These are phyloP conservation scores for Amaranthus hypochondriacus DNA, from an alignment of 148 eudicot genomes.

Conservation along the genomic window DNA sequence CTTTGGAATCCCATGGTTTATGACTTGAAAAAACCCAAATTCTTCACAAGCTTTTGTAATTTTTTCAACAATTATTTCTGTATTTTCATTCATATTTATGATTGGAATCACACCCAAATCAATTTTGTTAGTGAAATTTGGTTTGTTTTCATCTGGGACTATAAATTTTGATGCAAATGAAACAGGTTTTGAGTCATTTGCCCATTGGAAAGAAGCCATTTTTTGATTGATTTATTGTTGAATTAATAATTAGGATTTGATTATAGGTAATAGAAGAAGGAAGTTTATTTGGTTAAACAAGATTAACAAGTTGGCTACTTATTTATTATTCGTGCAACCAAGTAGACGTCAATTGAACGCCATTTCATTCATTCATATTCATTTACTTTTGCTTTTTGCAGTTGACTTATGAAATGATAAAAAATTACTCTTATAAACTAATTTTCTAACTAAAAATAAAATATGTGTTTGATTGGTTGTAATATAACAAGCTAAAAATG, in stretches of 20 bases:
- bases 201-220: constrained; percentile 23
- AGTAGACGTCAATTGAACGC: background rate
- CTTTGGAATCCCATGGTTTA: constrained; percentile 33
- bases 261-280: background rate
- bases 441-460: no score
- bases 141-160: constrained; percentile 26
- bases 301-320: background rate
- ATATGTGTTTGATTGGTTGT: no score
- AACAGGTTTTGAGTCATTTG: constrained; percentile 20
- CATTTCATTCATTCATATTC: no score
- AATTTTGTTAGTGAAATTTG: constrained; percentile 11
- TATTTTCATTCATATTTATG: constrained; percentile 18
- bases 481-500: no score
- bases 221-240: background rate
- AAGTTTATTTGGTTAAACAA: background rate
- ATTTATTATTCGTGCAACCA: background rate
- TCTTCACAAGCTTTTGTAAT: constrained; percentile 31
- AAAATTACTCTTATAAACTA: no score
- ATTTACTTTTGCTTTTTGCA: no score
- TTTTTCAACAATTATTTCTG: constrained; percentile 6
- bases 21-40: constrained; percentile 35
- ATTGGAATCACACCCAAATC: constrained; percentile 7
- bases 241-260: no score
- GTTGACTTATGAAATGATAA: no score
- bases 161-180: constrained; percentile 20